phyloP scores from a whole-genome alignment of 1,139 yeast genomes.

The Saccharomyces hybrid region DNA sequence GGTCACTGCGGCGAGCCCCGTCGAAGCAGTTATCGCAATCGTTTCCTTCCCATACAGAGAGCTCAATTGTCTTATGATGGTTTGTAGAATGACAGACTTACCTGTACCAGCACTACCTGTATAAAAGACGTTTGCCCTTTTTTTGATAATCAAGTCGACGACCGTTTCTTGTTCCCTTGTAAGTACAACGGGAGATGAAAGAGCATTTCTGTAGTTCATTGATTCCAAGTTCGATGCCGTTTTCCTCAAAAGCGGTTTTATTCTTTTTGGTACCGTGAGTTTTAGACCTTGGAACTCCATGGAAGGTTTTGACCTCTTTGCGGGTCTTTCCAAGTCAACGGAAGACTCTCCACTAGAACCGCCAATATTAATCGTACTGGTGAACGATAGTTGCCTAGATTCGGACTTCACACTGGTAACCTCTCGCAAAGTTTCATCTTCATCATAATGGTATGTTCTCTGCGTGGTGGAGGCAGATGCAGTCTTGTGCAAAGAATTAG shows the following conservation, averaged over 20 bases:
- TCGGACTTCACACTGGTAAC: constrained; percentile 11
- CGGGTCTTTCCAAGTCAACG: not conserved
- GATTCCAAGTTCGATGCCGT: constrained; percentile 1
- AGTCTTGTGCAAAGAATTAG: not conserved
- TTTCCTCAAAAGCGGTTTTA: constrained; percentile 13
- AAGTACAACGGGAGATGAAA: constrained; percentile 13
- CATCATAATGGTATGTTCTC: constrained; percentile 2
- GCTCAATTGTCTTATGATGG: constrained; percentile 44
- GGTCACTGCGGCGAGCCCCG: constrained; percentile 86
- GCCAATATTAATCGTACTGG: constrained; percentile 7
- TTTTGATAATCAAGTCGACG: constrained; percentile 44
- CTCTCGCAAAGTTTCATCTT: constrained; percentile 8
- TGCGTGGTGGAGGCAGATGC: not conserved
- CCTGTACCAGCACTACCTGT: constrained; percentile 87
- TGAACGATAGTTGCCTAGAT: constrained; percentile 14
- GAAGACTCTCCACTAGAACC: constrained; percentile 3
- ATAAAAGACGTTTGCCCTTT: constrained; percentile 50
- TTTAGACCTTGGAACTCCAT: constrained; percentile 20
- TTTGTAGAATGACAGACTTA: constrained; percentile 64
- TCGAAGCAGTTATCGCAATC: constrained; percentile 83
- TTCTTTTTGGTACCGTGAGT: constrained; percentile 15
- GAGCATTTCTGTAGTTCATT: not conserved
- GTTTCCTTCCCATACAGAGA: constrained; percentile 38
- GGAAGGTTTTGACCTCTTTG: constrained; percentile 6
- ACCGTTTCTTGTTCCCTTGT: constrained; percentile 50